Evolutionary conservation across 805 yeast genomes (phyloP), one percentile per base, ranked within the genome.

Genomic region (Lipomyces sp.): DNA sequence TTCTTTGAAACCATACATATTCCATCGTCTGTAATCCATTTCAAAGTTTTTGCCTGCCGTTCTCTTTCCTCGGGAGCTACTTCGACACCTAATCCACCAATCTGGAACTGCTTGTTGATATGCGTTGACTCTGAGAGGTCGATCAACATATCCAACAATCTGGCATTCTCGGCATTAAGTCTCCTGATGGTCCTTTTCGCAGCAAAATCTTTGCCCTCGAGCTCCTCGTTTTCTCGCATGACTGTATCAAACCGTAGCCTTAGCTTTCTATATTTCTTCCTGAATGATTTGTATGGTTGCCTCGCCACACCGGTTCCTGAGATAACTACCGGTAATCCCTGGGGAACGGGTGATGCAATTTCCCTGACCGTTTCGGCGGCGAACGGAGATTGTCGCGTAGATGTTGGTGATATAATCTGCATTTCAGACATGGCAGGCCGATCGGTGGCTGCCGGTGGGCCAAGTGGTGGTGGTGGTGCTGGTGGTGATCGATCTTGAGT

Each of bases 261-360:
- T 54, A 69, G 51, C 42, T 69, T 69, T 8, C 69, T 62, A 51
- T 69, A 69, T 53, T 69, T 69, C 32, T 69, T 69, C 34, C 72
- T 61, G 60, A 63, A 69, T 5, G 71, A 66, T 45, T 66, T 66
- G 60, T 66, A 69, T 5, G 71, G 72, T 24, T 56, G 55, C 24
- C 69, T 64, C 29, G 62, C 50, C 10, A 54, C 8, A 24, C 58
- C 15, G n/a, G n/a, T 24, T 7, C 54, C 24, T 33, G 67, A 30
- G 3, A 32, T 53, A 24, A 58, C 53, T 30, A 48, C 42, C 7
- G 48, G 33, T 6, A 42, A 42, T 15, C 48, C 48, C 10, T 18
- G 18, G n/a, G 48, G 48, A 42, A 42, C 48, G 7, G 48, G 48
- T 7, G 48, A 42, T 42, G 48, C 24, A 7, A n/a, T 15, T 42